Evolutionary conservation across 2,329 filamentous ascomycete species (phyloP), one percentile per base, ranked within the genome.

Genomic region (Paraconiothyrium brasiliense): DNA sequence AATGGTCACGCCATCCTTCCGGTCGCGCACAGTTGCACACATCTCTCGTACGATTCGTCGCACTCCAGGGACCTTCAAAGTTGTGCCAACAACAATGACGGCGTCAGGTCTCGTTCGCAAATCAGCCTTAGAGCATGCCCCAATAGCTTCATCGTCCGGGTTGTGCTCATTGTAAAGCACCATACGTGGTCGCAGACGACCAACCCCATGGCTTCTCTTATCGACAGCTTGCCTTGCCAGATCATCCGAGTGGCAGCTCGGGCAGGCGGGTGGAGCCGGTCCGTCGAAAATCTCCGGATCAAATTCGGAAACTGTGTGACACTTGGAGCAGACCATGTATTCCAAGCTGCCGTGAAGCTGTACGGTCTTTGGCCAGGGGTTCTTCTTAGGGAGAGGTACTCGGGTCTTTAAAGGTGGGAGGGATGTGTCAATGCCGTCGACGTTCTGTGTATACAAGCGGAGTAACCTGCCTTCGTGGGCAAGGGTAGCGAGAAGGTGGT

Each of bases 121-220:
- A 76, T 99, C 95, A 4, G 94, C 90, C 67, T 89, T 89, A 55
- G 94, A 93, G 44, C 97, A 94, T 24, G 92, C 92, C 47, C 94
- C 94, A 76, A 99, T 99, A 14, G 95, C 94, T 70, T 97, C 94
- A 68, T 95, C 93, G 67, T 99, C 95, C 0, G 95, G 95, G 75
- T 98, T 97, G 76, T 92, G 91, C 78, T 99, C 95, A 76, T 98
- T 97, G 82, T 99, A 99, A 10, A 99, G 85, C 4, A 98, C 94
- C 83, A 99, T 97, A 60, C 95, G 88, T 24, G 95, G 95, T 24
- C 95, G 89, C 65, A 99, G 82, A 63, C 92, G 89, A 46, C 95
- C 95, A 70, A 99, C 91, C 1, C 95, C 95, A 73, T 97, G 95
- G 74, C 94, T 97, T 61, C 95, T 89, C 80, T 97, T 94, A 52